Conservation (phyloP, 2,329 filamentous ascomycete species). For the Fusarium sp. region DNA sequence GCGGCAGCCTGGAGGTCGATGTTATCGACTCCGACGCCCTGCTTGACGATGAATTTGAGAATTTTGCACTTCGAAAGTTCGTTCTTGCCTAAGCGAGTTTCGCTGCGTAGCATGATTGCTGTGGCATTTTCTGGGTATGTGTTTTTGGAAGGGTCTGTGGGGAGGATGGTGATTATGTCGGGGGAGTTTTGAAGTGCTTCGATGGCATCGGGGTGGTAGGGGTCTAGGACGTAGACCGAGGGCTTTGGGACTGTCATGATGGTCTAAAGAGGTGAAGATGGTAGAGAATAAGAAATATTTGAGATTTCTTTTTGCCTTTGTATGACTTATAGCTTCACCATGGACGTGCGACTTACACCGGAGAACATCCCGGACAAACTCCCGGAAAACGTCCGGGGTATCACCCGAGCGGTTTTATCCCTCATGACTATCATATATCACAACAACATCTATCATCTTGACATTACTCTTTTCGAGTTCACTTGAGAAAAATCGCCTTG, state of each 20-base stretch:
- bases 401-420: background rate
- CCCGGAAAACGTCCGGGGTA: background rate
- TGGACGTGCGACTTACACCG: background rate
- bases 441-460: background rate
- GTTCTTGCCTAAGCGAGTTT: background rate
- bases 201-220: background rate
- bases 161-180: background rate
- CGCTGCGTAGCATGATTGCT: background rate
- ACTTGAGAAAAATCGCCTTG: background rate
- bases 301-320: background rate
- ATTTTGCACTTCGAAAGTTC: accelerated
- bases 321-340: accelerated
- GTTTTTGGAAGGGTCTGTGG: background rate
- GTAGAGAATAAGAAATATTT: too few relatives aligned
- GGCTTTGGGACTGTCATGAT: background rate
- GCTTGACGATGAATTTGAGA: background rate
- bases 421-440: background rate
- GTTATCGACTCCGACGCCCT: background rate
- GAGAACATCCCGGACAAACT: accelerated
- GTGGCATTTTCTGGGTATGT: background rate
- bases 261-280: accelerated
- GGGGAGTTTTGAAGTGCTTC: accelerated
- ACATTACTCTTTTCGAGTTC: accelerated
- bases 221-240: background rate
- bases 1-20: background rate